Conservation (phyloP, 2,329 filamentous ascomycete species). For the Diplodia seriata region DNA sequence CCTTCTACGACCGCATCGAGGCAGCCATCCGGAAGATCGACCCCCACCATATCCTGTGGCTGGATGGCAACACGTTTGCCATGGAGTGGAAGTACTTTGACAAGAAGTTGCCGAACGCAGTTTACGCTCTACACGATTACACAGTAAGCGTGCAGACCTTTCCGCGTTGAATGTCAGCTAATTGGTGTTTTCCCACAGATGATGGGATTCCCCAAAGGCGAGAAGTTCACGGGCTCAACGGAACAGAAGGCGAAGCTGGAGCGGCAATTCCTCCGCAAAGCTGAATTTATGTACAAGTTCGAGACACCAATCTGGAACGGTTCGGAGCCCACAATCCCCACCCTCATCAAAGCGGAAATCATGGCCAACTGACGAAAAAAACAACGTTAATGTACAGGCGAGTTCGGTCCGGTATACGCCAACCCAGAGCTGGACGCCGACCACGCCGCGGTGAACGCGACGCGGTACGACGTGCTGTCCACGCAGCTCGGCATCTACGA, state of each 20-base stretch:
- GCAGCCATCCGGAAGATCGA: conserved; percentile 56
- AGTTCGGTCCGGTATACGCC: conserved; percentile 58
- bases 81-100: conserved; percentile 54
- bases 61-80: conserved; percentile 47
- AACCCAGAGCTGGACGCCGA: conserved; percentile 48
- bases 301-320: conserved; percentile 57
- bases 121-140: conserved; percentile 64
- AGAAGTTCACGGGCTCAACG: conserved; percentile 51
- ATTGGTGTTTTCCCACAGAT: conserved; percentile 34
- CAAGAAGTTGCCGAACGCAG: conserved; percentile 49
- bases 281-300: conserved; percentile 54
- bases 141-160: conserved; percentile 36
- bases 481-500: conserved; percentile 61
- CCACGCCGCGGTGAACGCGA: conserved; percentile 49
- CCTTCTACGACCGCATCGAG: conserved; percentile 57
- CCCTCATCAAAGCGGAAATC: conserved; percentile 34
- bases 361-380: conserved; percentile 59
- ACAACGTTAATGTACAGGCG: conserved; percentile 50
- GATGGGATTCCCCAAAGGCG: conserved; percentile 57
- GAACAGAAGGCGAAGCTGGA: conserved; percentile 56
- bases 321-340: not conserved
- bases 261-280: conserved; percentile 55
- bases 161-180: too few species aligned
- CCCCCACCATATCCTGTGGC: conserved; percentile 55
- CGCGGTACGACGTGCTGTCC: conserved; percentile 52